These are phyloP conservation scores for Glycine tomentella DNA, from an alignment of 306 rosid species.

Conservation along the genomic window DNA sequence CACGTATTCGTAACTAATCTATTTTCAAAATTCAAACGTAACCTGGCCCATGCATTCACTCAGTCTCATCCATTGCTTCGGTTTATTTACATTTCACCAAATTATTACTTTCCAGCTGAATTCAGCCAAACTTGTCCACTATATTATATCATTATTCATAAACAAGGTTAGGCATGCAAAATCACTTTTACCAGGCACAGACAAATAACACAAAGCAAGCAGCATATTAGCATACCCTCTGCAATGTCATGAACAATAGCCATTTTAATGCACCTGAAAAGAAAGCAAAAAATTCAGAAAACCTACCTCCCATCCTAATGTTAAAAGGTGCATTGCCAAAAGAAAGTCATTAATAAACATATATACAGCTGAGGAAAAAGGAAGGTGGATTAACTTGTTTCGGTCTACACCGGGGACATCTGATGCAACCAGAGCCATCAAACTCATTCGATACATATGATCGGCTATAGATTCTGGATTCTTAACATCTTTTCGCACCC, in stretches of 20 bases:
- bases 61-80: constrained; percentile 15
- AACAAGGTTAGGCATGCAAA: background rate
- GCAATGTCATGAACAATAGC: constrained; percentile 96
- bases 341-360: constrained; percentile 3
- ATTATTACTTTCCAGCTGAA: too few species aligned
- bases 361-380: constrained; percentile 7
- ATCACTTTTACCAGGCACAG: background rate
- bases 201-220: background rate
- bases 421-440: constrained; percentile 86
- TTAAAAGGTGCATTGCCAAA: background rate
- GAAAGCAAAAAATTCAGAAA: constrained; percentile 31
- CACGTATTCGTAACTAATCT: background rate
- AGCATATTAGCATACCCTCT: constrained; percentile 62
- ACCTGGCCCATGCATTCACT: constrained; percentile 1
- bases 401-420: constrained; percentile 83
- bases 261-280: constrained; percentile 85
- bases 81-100: background rate
- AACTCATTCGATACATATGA: constrained; percentile 93
- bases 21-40: constrained; percentile 6
- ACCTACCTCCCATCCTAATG: background rate
- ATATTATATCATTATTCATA: background rate
- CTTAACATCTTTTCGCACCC: constrained; percentile 67
- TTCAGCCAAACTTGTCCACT: constrained; percentile 25
- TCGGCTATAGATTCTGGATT: constrained; percentile 88
- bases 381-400: constrained; percentile 63